A percentile compares a stretch with the other conserved stretches of the same genome.
Conservation (phyloP, 2,329 filamentous ascomycete species). For the Talaromyces marneffei region DNA sequence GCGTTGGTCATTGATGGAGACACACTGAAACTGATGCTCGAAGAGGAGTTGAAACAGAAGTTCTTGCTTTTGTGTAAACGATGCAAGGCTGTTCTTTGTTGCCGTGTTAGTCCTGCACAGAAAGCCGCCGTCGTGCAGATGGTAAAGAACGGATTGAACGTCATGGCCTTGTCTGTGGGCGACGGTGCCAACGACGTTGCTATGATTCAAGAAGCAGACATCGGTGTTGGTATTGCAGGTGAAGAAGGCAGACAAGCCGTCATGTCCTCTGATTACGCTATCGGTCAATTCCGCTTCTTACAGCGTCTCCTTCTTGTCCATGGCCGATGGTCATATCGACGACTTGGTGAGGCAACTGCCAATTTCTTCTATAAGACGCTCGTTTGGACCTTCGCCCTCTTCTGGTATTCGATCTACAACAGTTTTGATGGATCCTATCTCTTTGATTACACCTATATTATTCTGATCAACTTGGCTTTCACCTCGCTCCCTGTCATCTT, state of each 20-base stretch:
- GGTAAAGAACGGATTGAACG: conserved; percentile 90
- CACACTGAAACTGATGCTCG: conserved; percentile 78
- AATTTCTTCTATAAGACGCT: conserved; percentile 99
- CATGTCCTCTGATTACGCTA: conserved; percentile 95
- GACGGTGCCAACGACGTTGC: conserved; percentile 95
- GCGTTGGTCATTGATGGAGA: conserved; percentile 94
- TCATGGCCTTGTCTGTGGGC: conserved; percentile 91
- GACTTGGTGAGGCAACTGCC: conserved; percentile 85
- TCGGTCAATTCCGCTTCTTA: conserved; percentile 87
- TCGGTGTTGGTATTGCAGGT: conserved; percentile 93
- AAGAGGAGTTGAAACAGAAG: conserved; percentile 78
- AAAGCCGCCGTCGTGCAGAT: conserved; percentile 95
- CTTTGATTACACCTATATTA: conserved; percentile 96
- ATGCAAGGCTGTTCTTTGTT: conserved; percentile 94
- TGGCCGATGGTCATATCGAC: conserved; percentile 92
- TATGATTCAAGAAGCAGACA: conserved; percentile 96
- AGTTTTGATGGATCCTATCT: conserved; percentile 96
- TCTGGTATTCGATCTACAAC: conserved; percentile 96
- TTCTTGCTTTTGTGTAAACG: conserved; percentile 94
- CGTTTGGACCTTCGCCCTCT: conserved; percentile 92
- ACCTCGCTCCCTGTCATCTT: conserved; percentile 91
- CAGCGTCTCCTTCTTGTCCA: conserved; percentile 82
- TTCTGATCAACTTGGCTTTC: conserved; percentile 94
- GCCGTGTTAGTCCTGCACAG: conserved; percentile 91
- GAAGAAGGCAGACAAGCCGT: conserved; percentile 87